Evolutionary conservation across 371 early-diverging fungal species (phyloP).

Genomic region (Mycotypha africana): DNA sequence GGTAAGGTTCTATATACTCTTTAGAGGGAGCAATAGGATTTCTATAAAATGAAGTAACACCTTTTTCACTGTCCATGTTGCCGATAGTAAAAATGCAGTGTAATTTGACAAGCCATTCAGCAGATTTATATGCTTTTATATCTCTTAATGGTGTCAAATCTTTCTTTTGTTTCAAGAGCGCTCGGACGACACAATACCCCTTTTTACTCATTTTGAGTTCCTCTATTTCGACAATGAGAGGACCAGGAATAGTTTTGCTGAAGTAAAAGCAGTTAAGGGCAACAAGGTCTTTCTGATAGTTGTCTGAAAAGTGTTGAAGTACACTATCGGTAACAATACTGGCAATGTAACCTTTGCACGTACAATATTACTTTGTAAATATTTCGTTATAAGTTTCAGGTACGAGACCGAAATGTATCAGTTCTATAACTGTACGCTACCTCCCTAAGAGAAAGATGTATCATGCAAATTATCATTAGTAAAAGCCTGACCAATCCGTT

Average conservation of each 20-base stretch:
- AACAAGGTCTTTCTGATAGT: constrained; percentile 32
- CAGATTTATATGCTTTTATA: constrained; percentile 14
- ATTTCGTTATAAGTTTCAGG: background rate
- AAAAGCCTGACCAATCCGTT: background rate
- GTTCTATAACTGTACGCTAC: no score
- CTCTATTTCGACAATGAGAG: constrained; percentile 29
- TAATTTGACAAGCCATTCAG: constrained; percentile 23
- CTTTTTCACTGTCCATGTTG: constrained; percentile 33
- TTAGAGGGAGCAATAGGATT: constrained; percentile 14
- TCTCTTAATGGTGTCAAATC: constrained; percentile 7
- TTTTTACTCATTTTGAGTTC: constrained; percentile 32
- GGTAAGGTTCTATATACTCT: constrained; percentile 16
- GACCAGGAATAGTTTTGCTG: constrained; percentile 24
- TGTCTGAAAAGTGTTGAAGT: constrained; percentile 21
- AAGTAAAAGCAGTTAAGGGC: constrained; percentile 40
- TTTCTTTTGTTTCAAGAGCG: constrained; percentile 25
- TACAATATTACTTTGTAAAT: no score
- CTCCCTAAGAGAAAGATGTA: no score
- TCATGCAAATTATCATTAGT: background rate
- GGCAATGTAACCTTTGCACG: constrained; percentile 38
- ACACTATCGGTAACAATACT: constrained; percentile 28
- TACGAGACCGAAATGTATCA: no score
- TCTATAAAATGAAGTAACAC: constrained; percentile 20
- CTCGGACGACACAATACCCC: constrained; percentile 34
- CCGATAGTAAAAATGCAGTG: constrained; percentile 38